These are phyloP conservation scores for Botrytis byssoidea DNA, from an alignment of 2,329 filamentous ascomycete species.

Conservation along the genomic window DNA sequence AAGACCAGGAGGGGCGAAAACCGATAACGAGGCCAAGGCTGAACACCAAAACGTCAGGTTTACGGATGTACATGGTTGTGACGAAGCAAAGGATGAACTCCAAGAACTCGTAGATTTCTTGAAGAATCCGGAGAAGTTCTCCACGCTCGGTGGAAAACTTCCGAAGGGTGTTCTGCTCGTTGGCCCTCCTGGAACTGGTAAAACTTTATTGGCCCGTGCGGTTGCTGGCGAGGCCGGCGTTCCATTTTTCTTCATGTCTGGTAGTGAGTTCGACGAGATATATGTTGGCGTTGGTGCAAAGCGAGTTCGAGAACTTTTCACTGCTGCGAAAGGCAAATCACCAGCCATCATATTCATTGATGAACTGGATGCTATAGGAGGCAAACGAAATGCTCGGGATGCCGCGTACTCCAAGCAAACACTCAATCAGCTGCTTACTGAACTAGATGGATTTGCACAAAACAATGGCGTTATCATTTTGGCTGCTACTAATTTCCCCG, in stretches of 20 bases:
- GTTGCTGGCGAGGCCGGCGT: conserved; percentile 96
- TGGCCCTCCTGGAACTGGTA: conserved; percentile 94
- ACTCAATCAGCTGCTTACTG: conserved; percentile 92
- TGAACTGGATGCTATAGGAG: conserved; percentile 90
- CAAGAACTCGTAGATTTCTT: conserved; percentile 96
- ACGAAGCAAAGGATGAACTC: conserved; percentile 97
- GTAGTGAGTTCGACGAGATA: conserved; percentile 96
- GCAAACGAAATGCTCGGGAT: conserved; percentile 88
- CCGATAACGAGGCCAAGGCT: conserved; percentile 81
- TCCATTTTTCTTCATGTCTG: conserved; percentile 99
- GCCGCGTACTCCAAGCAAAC: conserved; percentile 96
- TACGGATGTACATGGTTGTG: conserved; percentile 91
- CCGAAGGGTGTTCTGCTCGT: conserved; percentile 95
- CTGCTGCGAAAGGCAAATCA: conserved; percentile 77
- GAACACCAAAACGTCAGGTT: conserved; percentile 92
- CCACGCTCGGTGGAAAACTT: conserved; percentile 89
- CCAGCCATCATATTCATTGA: conserved; percentile 96
- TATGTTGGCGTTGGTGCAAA: conserved; percentile 97
- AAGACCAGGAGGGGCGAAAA: conserved; percentile 39
- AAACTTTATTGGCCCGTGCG: conserved; percentile 90
- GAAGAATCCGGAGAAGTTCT: conserved; percentile 89
- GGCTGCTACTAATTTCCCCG: conserved; percentile 92
- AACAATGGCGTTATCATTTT: conserved; percentile 94
- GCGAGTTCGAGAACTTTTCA: conserved; percentile 90
- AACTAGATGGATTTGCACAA: conserved; percentile 95